Base-by-base conservation (phyloP, 106 monocot species). In the Allium fistulosum region DNA sequence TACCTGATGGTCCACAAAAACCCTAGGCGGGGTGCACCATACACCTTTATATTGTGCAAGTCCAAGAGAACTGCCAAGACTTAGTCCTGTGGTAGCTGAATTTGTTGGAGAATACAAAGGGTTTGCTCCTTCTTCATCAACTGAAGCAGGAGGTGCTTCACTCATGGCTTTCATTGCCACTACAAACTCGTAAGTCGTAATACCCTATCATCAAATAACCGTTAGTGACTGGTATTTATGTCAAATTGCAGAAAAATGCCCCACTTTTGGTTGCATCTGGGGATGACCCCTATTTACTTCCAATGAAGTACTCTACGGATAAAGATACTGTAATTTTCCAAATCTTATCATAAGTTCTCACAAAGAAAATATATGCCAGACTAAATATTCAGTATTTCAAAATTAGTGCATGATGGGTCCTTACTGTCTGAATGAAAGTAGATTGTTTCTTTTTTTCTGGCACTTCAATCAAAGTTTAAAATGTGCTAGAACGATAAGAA, bases 121-220 rank as follows among this genome's bases (percentile, higher is more conserved):
- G 67, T 84, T 81, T 65, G 74, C 77, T 10, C 59, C 80, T 62
- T 93, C 83, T 28, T 99, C 97, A 69, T 90, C 86, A 7, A 51
- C 85, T 67, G 88, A 95, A 57, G 77, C 89, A 14, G 97, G 84
- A 51, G 90, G 87, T 68, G 80, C 87, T 71, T 99, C 97, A 47
- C 92, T 92, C 97, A 99, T 90, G 11, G 92, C 87, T 74, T 92
- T 81, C 97, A 99, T 99, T 60, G 97, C 97, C 49, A 99, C 97
- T 53, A 99, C 96, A 77, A 84, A 97, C 76, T 97, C 96, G 69
- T 97, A 97, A 13, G 96, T 97, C 56, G 96, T 92, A 26, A 99
- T 99, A 58, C 97, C 97, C 92, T 93, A 71, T 46, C 69, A n/a
- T 75, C 10, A 22, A 26, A 46, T 13, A 14, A 57, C 58, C 67